phyloP scores from a whole-genome alignment of 2,329 filamentous ascomycete genomes.

The Diaporthe vexans region DNA sequence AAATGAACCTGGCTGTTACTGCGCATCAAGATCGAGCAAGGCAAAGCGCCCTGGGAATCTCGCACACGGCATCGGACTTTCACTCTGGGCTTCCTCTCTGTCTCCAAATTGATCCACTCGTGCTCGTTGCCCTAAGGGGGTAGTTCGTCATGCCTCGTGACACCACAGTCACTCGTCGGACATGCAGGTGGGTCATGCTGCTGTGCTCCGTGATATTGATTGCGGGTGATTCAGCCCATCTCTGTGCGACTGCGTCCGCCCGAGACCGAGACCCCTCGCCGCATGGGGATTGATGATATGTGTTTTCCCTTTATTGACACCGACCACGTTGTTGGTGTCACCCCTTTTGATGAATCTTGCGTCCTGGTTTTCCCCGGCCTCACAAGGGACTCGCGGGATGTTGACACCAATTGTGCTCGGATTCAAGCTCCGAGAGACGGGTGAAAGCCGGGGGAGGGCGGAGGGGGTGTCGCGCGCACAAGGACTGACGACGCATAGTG shows the following conservation, averaged over 20 bases:
- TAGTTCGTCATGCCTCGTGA: neutral
- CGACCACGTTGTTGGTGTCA: neutral
- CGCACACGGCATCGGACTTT: too few species aligned
- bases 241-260: constrained; percentile 9
- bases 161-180: neutral
- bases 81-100: neutral
- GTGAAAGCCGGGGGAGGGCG: neutral
- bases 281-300: neutral
- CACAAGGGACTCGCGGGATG: neutral
- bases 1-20: too few species aligned
- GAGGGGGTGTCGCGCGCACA: neutral
- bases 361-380: neutral
- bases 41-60: neutral
- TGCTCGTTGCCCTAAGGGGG: neutral
- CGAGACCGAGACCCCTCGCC: constrained; percentile 7
- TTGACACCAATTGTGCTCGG: neutral
- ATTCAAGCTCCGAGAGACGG: too few species aligned
- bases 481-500: neutral
- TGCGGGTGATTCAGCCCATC: constrained; percentile 6
- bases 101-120: neutral
- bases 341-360: neutral
- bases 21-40: too few species aligned
- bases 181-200: neutral
- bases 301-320: neutral
- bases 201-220: neutral